Evolutionary conservation across 495 filamentous ascomycete genomes (phyloP).

Genomic region (Pyrenopolyporus hunteri): DNA sequence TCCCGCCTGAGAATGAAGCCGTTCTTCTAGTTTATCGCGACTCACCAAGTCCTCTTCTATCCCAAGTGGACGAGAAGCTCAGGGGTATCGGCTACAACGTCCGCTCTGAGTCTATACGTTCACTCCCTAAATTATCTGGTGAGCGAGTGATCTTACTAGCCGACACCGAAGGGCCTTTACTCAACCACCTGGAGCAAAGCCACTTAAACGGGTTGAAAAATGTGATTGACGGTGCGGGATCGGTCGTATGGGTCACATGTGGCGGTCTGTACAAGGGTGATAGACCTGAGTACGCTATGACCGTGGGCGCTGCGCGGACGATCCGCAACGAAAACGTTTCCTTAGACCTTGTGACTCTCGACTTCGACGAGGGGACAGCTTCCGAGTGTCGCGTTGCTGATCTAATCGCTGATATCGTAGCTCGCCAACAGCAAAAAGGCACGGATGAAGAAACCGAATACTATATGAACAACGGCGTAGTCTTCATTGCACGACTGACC

Average conservation of each 20-base stretch:
- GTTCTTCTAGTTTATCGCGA: neutral
- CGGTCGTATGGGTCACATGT: conserved; percentile 47
- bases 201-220: conserved; percentile 41
- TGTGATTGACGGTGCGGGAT: conserved; percentile 41
- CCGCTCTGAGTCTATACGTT: neutral
- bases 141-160: conserved; percentile 41
- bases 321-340: conserved; percentile 49
- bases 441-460: neutral
- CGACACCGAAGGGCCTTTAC: conserved; percentile 24
- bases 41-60: neutral
- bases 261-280: conserved; percentile 36
- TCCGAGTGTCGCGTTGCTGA: conserved; percentile 15
- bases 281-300: conserved; percentile 42
- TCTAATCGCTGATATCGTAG: neutral
- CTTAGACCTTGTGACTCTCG: conserved; percentile 14
- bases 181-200: neutral
- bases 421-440: neutral
- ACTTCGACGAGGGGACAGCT: conserved; percentile 38
- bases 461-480: neutral
- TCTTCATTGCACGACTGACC: neutral
- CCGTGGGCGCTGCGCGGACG: conserved; percentile 43
- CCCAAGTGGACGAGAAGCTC: neutral
- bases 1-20: neutral
- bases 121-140: neutral
- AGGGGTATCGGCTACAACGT: neutral